These are phyloP conservation scores for Syzygium aromaticum DNA, from an alignment of 345 rosid genomes.

Conservation along the genomic window DNA sequence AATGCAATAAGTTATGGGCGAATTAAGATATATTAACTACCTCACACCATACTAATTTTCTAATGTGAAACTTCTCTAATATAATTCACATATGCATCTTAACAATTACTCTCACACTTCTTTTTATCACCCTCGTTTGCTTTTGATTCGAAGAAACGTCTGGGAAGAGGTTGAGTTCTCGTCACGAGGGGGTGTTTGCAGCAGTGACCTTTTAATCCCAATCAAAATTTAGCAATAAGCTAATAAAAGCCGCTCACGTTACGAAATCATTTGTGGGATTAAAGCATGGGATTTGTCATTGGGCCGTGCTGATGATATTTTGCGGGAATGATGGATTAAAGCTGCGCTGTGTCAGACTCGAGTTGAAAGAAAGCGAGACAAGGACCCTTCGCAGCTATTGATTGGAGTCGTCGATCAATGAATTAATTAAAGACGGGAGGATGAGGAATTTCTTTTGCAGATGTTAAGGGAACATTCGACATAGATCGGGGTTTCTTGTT, in stretches of 20 bases:
- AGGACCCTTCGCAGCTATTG: not conserved
- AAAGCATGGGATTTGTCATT: not conserved
- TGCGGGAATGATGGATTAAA: not conserved
- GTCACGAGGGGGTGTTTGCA: not conserved
- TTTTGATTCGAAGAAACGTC: not conserved
- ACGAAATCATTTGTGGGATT: not conserved
- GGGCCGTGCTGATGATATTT: not conserved
- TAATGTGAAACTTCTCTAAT: too few species aligned
- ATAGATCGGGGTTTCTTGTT: not conserved
- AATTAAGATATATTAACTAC: too few species aligned
- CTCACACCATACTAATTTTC: too few species aligned
- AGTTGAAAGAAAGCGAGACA: not conserved
- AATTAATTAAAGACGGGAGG: not conserved
- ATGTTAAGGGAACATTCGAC: not conserved
- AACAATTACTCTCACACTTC: not conserved
- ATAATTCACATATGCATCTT: too few species aligned
- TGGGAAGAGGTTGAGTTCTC: not conserved
- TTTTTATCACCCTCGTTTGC: not conserved
- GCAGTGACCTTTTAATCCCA: not conserved
- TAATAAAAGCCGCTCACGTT: not conserved
- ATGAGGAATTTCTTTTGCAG: not conserved
- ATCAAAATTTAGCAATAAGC: not conserved
- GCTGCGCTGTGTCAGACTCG: not conserved
- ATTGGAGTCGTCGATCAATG: not conserved
- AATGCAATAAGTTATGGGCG: too few species aligned